These are phyloP conservation scores for Penicillium odoratum DNA, from an alignment of 495 filamentous ascomycete species.

Conservation along the genomic window DNA sequence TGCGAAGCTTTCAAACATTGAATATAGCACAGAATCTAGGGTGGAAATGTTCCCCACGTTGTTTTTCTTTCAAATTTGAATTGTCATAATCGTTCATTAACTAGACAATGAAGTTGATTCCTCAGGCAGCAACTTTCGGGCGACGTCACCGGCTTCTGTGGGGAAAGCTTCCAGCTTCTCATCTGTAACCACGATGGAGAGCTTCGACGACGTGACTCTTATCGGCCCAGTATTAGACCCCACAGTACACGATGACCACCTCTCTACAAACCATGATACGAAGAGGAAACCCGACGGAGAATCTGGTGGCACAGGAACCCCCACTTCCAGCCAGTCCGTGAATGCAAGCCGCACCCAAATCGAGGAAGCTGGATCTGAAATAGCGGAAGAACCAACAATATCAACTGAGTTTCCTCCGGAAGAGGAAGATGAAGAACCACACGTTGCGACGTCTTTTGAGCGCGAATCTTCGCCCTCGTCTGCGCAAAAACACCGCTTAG, in stretches of 20 bases:
- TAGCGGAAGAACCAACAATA: constrained; percentile 19
- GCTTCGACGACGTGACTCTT: constrained; percentile 38
- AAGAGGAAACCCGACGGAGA: constrained; percentile 18
- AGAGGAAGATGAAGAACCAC: constrained; percentile 45
- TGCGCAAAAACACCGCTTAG: constrained; percentile 46
- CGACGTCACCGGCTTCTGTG: constrained; percentile 19
- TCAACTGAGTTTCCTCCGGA: constrained; percentile 26
- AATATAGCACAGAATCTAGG: too few relatives aligned
- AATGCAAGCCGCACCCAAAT: constrained; percentile 10
- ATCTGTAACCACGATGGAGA: constrained; percentile 31
- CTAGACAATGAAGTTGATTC: neutral
- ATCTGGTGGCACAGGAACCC: constrained; percentile 12
- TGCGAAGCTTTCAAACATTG: too few relatives aligned
- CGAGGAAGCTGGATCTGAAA: constrained; percentile 12
- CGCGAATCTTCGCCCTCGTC: constrained; percentile 39
- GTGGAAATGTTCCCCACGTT: too few relatives aligned
- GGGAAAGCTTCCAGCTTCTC: constrained; percentile 18
- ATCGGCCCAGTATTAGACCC: constrained; percentile 23
- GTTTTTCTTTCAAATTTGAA: too few relatives aligned
- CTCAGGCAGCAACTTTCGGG: constrained; percentile 5
- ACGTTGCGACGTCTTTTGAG: constrained; percentile 44
- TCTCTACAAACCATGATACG: constrained; percentile 10
- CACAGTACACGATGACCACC: constrained; percentile 20
- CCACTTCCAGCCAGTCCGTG: constrained; percentile 19
- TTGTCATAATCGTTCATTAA: neutral